Conservation (phyloP, 164 flowering plant species). For the Akebia trifoliata region DNA sequence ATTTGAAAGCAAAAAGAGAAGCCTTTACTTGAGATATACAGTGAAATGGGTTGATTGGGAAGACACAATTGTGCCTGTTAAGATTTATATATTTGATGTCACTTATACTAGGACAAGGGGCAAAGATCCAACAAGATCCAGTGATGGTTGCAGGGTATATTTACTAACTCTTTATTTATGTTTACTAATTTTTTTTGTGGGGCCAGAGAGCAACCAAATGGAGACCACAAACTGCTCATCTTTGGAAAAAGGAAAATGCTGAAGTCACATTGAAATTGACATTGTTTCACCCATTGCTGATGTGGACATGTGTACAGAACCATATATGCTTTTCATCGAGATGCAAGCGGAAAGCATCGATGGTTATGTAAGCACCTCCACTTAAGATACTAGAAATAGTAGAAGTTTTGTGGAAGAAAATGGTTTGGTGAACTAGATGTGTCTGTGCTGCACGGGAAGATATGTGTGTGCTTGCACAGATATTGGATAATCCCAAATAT, state of each 20-base stretch:
- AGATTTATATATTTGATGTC: slow-evolving; percentile 63
- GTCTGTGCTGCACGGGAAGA: not conserved
- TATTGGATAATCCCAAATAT: not conserved
- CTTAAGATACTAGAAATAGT: not conserved
- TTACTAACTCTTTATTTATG: not conserved
- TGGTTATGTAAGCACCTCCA: too few species aligned
- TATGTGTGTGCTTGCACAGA: too few species aligned
- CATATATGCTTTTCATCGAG: too few species aligned
- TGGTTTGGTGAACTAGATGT: not conserved
- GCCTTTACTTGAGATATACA: slow-evolving; percentile 58
- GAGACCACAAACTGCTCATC: too few species aligned
- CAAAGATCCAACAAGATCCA: slow-evolving; percentile 17
- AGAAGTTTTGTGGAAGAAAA: not conserved
- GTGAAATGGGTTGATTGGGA: slow-evolving; percentile 76
- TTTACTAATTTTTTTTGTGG: not conserved
- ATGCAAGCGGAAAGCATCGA: too few species aligned
- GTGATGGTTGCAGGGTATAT: slow-evolving; percentile 43
- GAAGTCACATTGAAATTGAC: too few species aligned
- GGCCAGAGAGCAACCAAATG: not conserved
- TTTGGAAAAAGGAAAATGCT: too few species aligned
- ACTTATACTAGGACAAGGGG: slow-evolving; percentile 46
- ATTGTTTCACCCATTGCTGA: too few species aligned
- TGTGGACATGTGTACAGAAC: too few species aligned
- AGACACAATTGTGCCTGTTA: slow-evolving; percentile 52
- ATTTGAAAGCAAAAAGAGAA: slow-evolving; percentile 34